Evolutionary conservation across 805 yeast genomes (phyloP), one percentile per base, ranked within the genome.

Genomic region (Clavispora santaluciae): DNA sequence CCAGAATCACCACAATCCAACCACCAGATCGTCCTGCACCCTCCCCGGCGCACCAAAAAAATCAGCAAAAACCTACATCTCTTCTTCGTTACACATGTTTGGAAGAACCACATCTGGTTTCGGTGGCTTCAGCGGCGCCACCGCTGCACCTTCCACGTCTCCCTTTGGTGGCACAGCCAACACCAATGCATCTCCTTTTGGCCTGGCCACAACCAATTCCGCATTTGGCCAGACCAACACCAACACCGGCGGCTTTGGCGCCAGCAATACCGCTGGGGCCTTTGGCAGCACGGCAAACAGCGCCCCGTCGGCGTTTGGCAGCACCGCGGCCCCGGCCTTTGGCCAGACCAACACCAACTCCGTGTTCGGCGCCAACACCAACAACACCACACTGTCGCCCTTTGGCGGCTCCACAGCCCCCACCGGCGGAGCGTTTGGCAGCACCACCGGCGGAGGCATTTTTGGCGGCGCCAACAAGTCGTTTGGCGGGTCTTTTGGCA

Each of bases 91-190:
- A 22, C 26, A 21, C 40, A 67, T 76, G 80, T 76, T 76, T 64
- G 78, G 79, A 35, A 53, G 73, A 36, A 52, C 70, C 17, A 60
- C 67, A 11, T 66, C 76, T 35, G 81, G 81, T 15, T 76, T 76
- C 55, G 80, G 80, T 10, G 79, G 79, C 22, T 72, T 67, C 48
- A 66, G 68, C 23, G 51, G 56, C 24, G 39, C 29, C 29, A 13
- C 39, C 30, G 22, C 41, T 8, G 24, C 39, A 48, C 31, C 31
- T 20, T 29, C 39, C 17, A 29, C 38, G 48, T 33, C 45, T 25
- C 51, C 43, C 26, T 49, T 44, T 49, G 39, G 45, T 30, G 70
- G 70, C 28, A 48, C 65, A 10, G 35, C 44, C 8, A 34, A 42
- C 26, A 39, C 41, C 21, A 25, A 26, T 33, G 35, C 44, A 28